Base-by-base conservation (phyloP, 306 rosid genomes). In the Cucurbita moschata region DNA sequence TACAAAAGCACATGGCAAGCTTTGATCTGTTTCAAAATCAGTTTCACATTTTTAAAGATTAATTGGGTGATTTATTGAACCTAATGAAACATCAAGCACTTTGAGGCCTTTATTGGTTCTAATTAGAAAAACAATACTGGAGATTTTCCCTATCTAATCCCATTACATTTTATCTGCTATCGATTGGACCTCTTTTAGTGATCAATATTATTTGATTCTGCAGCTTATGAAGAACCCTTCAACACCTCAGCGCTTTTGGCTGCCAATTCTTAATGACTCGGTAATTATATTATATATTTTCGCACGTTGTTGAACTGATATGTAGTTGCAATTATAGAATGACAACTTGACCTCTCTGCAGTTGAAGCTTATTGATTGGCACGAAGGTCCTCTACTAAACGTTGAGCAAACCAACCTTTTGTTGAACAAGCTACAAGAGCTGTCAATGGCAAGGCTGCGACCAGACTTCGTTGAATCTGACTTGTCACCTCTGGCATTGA, bases 171-270 rank as follows among this genome's bases (percentile, higher is more conserved):
- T 43, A 9, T 43, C 37, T 43, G 53, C 69, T 2, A 6, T 16
- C 5, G 4, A 37, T 63, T 63, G 70, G 15, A 66, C 54, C 23
- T 53, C 13, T 54, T 14, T 50, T 54, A 37, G 26, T 60, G 4
- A 49, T 47, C 23, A 42, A 58, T 26, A 10, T 56, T 5, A 53
- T 56, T 42, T 43, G 13, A 7, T 40, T 52, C 52, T 78, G 84
- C 90, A 93, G 98, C 91, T 93, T 50, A 85, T 93, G 98, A 88
- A 83, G 84, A 93, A 88, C 78, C 87, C 92, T 52, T 90, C 97
- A 5, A 93, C 97, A 54, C 98, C 98, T 62, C 98, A 85, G 79
- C 90, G 86, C 77, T 90, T 93, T 79, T 93, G 98, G 98, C 82
- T 90, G 79, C 96, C 97, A 37, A 90, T 93, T 77, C 83, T 93